Evolutionary conservation across 2,329 filamentous ascomycete species (phyloP).

Genomic region (Ophiostoma quercus): DNA sequence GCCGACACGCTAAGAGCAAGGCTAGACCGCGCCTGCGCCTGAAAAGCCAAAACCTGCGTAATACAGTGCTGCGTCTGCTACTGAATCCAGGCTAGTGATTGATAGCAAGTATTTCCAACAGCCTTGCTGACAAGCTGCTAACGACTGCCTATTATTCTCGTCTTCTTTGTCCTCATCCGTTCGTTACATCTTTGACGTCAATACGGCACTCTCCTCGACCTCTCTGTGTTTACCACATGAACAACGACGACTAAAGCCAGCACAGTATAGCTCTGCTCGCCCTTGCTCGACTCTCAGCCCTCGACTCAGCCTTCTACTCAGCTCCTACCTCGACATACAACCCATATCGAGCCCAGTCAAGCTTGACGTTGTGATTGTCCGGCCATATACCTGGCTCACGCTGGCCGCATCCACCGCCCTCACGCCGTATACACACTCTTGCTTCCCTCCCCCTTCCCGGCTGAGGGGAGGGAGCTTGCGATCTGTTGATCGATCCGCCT

Average conservation of each 20-base stretch:
- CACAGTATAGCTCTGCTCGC: background rate
- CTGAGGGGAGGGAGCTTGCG: conserved; percentile 4
- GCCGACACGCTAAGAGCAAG: conserved; percentile 12
- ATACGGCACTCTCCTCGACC: background rate
- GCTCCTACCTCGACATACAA: background rate
- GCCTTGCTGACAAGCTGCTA: conserved; percentile 5
- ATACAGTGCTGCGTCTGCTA: background rate
- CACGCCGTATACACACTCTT: background rate
- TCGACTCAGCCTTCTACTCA: conserved; percentile 6
- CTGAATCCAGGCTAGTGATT: background rate
- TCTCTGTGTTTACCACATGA: background rate
- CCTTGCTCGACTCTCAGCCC: background rate
- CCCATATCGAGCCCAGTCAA: background rate
- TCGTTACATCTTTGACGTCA: background rate
- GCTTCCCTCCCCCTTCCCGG: background rate
- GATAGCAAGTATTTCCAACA: background rate
- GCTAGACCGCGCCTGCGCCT: background rate
- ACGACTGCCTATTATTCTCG: background rate
- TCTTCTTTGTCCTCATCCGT: background rate
- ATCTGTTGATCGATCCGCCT: background rate
- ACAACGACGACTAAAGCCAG: background rate
- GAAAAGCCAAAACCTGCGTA: conserved; percentile 4
- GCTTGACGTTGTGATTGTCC: background rate
- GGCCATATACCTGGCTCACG: background rate
- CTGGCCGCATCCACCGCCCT: background rate